Percentiles rank a stretch among this genome's conserved stretches.
phyloP scores from a whole-genome alignment of 768 basidiomycete genomes.

The Boletus pseudo-olivaceus region DNA sequence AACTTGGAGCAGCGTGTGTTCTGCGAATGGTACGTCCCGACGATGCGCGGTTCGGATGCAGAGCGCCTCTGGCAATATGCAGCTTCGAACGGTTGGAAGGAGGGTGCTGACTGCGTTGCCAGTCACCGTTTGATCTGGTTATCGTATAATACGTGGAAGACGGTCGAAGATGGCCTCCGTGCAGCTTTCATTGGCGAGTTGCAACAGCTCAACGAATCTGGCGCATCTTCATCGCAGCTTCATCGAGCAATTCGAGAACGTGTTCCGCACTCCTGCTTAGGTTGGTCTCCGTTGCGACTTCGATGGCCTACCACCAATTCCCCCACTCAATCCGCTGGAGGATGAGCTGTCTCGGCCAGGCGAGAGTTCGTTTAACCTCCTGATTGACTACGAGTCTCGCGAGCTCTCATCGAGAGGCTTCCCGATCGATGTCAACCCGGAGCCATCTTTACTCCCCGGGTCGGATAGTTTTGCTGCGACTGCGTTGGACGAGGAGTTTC shows the following conservation, averaged over 20 bases:
- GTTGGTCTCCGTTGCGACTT: constrained; percentile 55
- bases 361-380: constrained; percentile 21
- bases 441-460: constrained; percentile 39
- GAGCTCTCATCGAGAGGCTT: constrained; percentile 15
- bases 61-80: too few relatives aligned
- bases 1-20: too few relatives aligned
- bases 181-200: constrained; percentile 84
- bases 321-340: constrained; percentile 41
- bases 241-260: constrained; percentile 77
- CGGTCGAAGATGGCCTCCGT: too few relatives aligned
- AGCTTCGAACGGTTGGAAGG: too few relatives aligned
- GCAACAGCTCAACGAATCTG: constrained; percentile 63
- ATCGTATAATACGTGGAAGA: too few relatives aligned
- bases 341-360: constrained; percentile 24
- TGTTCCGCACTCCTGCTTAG: constrained; percentile 74
- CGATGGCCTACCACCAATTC: constrained; percentile 48
- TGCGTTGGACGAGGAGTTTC: constrained; percentile 35
- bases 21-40: too few relatives aligned
- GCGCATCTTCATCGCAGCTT: constrained; percentile 66
- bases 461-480: constrained; percentile 31
- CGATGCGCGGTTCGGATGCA: too few relatives aligned
- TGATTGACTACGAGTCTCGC: constrained; percentile 14
- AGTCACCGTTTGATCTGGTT: too few relatives aligned
- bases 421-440: constrained; percentile 26
- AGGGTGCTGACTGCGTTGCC: too few relatives aligned